Evolutionary conservation across 202 grass and related monocot species (phyloP).

Genomic region (Elaeis oleifera): DNA sequence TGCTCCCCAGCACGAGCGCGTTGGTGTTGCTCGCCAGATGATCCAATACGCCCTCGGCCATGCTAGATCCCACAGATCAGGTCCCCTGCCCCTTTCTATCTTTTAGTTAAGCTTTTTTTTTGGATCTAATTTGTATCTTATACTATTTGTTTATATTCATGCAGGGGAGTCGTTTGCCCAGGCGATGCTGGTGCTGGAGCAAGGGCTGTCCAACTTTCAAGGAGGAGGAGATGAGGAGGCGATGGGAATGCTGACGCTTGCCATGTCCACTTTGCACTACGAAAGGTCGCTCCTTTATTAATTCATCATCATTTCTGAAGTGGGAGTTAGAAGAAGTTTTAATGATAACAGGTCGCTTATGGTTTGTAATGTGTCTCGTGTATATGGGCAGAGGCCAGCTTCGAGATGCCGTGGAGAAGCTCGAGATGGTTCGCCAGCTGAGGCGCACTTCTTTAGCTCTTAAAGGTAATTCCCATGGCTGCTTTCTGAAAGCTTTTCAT

Average conservation of each 20-base stretch:
- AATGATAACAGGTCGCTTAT: too few relatives aligned
- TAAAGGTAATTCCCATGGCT: conserved; percentile 36
- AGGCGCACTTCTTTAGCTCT: conserved; percentile 42
- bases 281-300: conserved; percentile 41
- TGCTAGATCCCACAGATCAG: conserved; percentile 40
- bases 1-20: conserved; percentile 38
- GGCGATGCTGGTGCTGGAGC: conserved; percentile 83
- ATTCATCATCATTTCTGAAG: background rate
- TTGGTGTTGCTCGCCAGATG: conserved; percentile 52
- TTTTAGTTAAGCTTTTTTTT: background rate
- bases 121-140: too few relatives aligned
- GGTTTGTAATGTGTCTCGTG: too few relatives aligned
- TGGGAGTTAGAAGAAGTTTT: background rate
- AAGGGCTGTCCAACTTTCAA: conserved; percentile 69
- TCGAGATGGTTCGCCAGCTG: conserved; percentile 45
- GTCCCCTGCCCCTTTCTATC: conserved; percentile 14
- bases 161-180: conserved; percentile 40
- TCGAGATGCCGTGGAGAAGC: conserved; percentile 72
- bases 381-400: conserved; percentile 41
- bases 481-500: background rate
- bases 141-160: background rate
- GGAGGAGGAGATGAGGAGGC: conserved; percentile 50
- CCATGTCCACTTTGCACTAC: conserved; percentile 86
- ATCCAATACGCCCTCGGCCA: conserved; percentile 64
- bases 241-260: conserved; percentile 51